These are phyloP conservation scores for Alternaria novae-zelandiae DNA, from an alignment of 2,329 filamentous ascomycete genomes.

Conservation along the genomic window DNA sequence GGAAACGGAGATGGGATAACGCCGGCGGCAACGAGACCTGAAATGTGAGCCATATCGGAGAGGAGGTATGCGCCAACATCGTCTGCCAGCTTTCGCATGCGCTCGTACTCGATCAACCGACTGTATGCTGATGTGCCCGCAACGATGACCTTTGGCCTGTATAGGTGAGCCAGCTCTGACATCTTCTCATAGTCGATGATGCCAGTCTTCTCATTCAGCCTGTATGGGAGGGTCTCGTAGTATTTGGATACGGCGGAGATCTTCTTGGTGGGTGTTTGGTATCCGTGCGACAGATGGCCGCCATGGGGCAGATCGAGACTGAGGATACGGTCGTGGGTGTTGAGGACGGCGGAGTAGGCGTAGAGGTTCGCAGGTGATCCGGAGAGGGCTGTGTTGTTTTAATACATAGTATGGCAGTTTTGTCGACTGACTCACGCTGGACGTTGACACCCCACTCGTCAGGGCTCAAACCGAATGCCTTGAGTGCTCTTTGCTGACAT, in stretches of 20 bases:
- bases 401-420: slow-evolving; percentile 9
- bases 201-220: slow-evolving; percentile 85
- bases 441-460: slow-evolving; percentile 99
- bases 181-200: slow-evolving; percentile 97
- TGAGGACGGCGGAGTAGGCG: slow-evolving; percentile 91
- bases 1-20: slow-evolving; percentile 94
- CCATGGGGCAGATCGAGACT: slow-evolving; percentile 95
- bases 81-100: slow-evolving; percentile 96
- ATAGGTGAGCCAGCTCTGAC: slow-evolving; percentile 87
- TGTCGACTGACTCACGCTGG: slow-evolving; percentile 65
- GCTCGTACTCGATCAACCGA: slow-evolving; percentile 93
- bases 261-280: slow-evolving; percentile 82
- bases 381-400: slow-evolving; percentile 69
- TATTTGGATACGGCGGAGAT: slow-evolving; percentile 98
- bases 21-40: slow-evolving; percentile 88
- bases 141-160: slow-evolving; percentile 94
- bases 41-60: slow-evolving; percentile 99
- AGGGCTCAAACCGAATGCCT: slow-evolving; percentile 85
- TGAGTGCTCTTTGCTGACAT: slow-evolving; percentile 91
- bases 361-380: slow-evolving; percentile 77
- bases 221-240: slow-evolving; percentile 98
- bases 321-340: slow-evolving; percentile 95
- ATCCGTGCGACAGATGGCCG: slow-evolving; percentile 94
- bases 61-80: slow-evolving; percentile 92
- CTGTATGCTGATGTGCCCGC: slow-evolving; percentile 98